These are phyloP conservation scores for Avena eriantha DNA, from an alignment of 176 grass and related monocot genomes.

Conservation along the genomic window DNA sequence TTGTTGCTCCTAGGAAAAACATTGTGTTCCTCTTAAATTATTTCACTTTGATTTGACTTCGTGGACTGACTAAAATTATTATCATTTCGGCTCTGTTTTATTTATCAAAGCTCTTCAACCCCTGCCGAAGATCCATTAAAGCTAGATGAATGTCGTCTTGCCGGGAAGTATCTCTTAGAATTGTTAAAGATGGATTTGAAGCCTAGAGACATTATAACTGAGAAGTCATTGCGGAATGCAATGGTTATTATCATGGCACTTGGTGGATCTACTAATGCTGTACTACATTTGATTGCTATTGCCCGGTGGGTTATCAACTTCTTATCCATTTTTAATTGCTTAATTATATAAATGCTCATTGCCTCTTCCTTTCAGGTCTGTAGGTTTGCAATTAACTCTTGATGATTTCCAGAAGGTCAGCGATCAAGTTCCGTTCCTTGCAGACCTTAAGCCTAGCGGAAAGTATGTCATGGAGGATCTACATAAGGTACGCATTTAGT, in stretches of 20 bases:
- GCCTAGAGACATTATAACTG: slow-evolving; percentile 92
- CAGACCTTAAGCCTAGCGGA: slow-evolving; percentile 97
- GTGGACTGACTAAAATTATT: neutral
- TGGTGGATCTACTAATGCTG: slow-evolving; percentile 97
- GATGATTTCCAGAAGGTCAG: slow-evolving; percentile 99
- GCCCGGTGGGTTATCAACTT: slow-evolving; percentile 64
- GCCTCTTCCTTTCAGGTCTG: slow-evolving; percentile 69
- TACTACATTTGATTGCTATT: slow-evolving; percentile 98
- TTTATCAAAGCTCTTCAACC: slow-evolving; percentile 80
- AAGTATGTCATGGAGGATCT: slow-evolving; percentile 99
- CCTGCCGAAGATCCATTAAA: slow-evolving; percentile 93
- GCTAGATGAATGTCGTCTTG: slow-evolving; percentile 81
- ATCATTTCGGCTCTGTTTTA: slow-evolving; percentile 21
- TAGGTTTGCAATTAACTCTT: slow-evolving; percentile 83
- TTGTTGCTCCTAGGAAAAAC: neutral
- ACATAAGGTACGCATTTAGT: slow-evolving; percentile 73
- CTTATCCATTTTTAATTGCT: neutral
- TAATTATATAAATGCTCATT: slow-evolving; percentile 46
- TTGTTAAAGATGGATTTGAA: slow-evolving; percentile 97
- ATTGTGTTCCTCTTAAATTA: slow-evolving; percentile 11
- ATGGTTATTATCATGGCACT: slow-evolving; percentile 99
- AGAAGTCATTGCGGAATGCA: slow-evolving; percentile 87
- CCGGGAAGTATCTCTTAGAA: slow-evolving; percentile 86
- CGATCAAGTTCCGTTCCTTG: slow-evolving; percentile 94
- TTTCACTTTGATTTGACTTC: slow-evolving; percentile 7